Evolutionary conservation across 2,329 filamentous ascomycete species (phyloP).

Genomic region (Ceratocystis smalleyi): DNA sequence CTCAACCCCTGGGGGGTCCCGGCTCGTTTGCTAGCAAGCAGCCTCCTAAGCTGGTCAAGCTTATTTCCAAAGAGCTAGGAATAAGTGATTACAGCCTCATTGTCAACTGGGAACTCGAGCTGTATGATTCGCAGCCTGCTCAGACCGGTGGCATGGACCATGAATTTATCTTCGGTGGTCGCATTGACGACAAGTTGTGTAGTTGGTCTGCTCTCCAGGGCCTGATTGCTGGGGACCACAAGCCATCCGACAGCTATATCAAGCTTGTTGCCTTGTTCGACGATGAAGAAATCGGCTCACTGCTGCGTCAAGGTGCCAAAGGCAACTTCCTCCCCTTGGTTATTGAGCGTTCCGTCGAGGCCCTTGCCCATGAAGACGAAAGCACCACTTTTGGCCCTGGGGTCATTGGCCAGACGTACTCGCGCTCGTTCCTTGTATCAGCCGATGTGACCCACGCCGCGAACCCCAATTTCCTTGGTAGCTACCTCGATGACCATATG

Average conservation of each 20-base stretch:
- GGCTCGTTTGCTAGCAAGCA: slow-evolving; percentile 70
- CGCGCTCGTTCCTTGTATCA: slow-evolving; percentile 80
- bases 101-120: slow-evolving; percentile 91
- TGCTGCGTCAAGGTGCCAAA: slow-evolving; percentile 75
- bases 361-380: slow-evolving; percentile 34
- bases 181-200: slow-evolving; percentile 96
- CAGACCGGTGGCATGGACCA: slow-evolving; percentile 70
- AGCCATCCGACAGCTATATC: slow-evolving; percentile 49
- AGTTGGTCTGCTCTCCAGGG: slow-evolving; percentile 81
- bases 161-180: slow-evolving; percentile 87
- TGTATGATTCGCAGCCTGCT: slow-evolving; percentile 81
- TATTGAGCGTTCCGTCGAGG: slow-evolving; percentile 68
- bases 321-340: slow-evolving; percentile 75
- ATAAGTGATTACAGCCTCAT: slow-evolving; percentile 54
- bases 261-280: slow-evolving; percentile 92
- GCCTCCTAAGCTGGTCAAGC: slow-evolving; percentile 67
- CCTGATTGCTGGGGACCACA: slow-evolving; percentile 51
- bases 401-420: slow-evolving; percentile 65
- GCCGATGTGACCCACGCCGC: slow-evolving; percentile 89
- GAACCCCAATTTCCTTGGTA: slow-evolving; percentile 79
- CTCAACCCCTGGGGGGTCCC: slow-evolving; percentile 37
- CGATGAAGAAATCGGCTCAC: slow-evolving; percentile 87
- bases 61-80: slow-evolving; percentile 64
- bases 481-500: slow-evolving; percentile 72
- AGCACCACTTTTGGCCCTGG: slow-evolving; percentile 37